Evolutionary conservation across 2,329 filamentous ascomycete species (phyloP), one percentile per base, ranked within the genome.

Genomic region (Penicillium freii): DNA sequence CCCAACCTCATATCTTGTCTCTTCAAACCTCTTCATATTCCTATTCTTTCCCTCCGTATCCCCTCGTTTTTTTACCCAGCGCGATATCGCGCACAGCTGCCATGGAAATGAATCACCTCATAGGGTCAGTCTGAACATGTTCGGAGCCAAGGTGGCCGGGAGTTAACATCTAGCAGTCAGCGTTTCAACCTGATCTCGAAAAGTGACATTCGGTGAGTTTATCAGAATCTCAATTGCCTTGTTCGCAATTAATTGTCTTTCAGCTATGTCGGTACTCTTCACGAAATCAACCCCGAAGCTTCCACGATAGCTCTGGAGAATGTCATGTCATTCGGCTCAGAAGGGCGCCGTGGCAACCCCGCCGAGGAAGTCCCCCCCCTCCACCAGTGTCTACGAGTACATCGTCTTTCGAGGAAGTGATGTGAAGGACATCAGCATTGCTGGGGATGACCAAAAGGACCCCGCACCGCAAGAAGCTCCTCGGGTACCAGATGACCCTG

Each of bases 401-500:
- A 97, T 99, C 71, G 92, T 99, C 64, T 99, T 99, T 77, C 89
- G 93, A 60, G 94, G 94, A 68, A 97, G 91, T 75, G 94, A 99
- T 81, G 94, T 99, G 72, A 99, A 99, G 79, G 94, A 99, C 75
- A 83, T 99, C 69, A 90, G 91, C 69, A 93, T 99, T 70, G 92
- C 96, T 71, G 89, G 96, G 68, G 84, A 88, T 42, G 84, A 87
- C 45, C 86, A 89, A 40, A 84, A 86, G 66, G 80, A 86, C 62
- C 85, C 86, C 68, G 87, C 90, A 74, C 86, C 92, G 72, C 87
- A 87, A 63, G 86, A 88, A 69, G 87, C 88, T 58, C 88, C 89
- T 51, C 85, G 87, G 63, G 86, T 96, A 69, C 92, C 92, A 8
- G 90, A 96, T 78, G 94, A 99, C 77, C 94, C 94, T 71, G 94